Base-by-base conservation (phyloP, 768 basidiomycete species). In the Mycena albidolilacea region DNA sequence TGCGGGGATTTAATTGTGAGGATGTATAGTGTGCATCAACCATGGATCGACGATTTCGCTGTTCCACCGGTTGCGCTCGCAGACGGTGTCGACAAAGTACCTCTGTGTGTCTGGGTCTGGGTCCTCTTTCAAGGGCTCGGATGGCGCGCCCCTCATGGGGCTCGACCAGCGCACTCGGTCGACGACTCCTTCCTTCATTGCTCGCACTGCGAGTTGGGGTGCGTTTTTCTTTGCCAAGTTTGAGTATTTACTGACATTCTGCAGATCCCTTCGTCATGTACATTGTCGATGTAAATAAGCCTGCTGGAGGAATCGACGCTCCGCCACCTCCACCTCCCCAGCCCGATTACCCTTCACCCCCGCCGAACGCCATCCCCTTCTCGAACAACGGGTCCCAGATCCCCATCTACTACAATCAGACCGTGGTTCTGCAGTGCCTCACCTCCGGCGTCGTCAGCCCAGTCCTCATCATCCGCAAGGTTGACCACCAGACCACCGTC, bases 391-490 rank as follows among this genome's bases (percentile, higher is more conserved):
- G 94, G 0, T 91, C 92, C 5, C 93, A 93, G 78, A 96, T 95
- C 59, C 93, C 96, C 19, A 92, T 99, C 70, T 96, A 97, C 82
- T 99, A 98, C 87, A 99, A 99, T 79, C 95, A 97, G 81, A 97
- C 96, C 1, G 94, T 99, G 59, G 95, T 98, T 39, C 82, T 99
- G 44, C 97, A 99, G 80, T 98, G 97, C 78, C 86, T 97, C 75
- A 94, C 94, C 1, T 97, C 97, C 3, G 97, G 97, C 38, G 94
- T 97, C 54, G 94, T 97, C 77, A 95, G 95, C 70, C 97, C 97
- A 11, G 92, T 97, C 50, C 87, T 99, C 55, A 94, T 98, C 82
- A 94, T 98, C 76, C 94, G 97, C 67, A 96, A 97, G 78, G 95
- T 98, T 65, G 97, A 98, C 78, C 92, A 93, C 77, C 94, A 92